Conservation (phyloP, 352 stramenopile species). For the Vaucheria bursata region DNA sequence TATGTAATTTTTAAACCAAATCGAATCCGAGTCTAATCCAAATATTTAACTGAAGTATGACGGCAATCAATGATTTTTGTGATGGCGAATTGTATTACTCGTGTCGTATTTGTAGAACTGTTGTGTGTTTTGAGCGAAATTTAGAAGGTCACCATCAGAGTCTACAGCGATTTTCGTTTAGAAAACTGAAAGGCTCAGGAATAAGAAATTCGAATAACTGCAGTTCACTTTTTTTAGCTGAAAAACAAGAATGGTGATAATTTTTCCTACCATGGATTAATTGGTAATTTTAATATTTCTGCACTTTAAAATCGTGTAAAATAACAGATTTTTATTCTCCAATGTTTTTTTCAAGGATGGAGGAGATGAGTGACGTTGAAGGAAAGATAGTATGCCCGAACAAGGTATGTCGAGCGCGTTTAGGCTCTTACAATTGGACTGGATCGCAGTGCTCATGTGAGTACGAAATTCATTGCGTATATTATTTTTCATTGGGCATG, state of each 20-base stretch:
- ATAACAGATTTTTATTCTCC: background rate
- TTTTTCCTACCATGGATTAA: background rate
- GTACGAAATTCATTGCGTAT: too few relatives aligned
- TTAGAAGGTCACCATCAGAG: background rate
- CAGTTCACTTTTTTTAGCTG: constrained; percentile 1
- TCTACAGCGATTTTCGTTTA: background rate
- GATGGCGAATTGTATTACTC: too few relatives aligned
- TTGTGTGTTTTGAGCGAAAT: background rate
- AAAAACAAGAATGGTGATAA: constrained; percentile 6
- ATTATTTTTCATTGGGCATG: too few relatives aligned
- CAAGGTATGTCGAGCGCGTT: background rate
- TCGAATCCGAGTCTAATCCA: too few relatives aligned
- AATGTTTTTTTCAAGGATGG: background rate
- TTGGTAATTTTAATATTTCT: background rate
- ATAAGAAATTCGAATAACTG: background rate
- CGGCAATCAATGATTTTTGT: too few relatives aligned
- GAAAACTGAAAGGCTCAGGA: background rate
- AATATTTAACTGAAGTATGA: too few relatives aligned
- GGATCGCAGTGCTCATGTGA: constrained; percentile 21
- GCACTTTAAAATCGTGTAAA: background rate
- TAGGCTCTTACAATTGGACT: constrained; percentile 13
- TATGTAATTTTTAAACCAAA: too few relatives aligned
- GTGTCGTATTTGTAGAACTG: background rate
- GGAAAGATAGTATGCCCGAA: background rate
- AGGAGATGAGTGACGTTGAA: constrained; percentile 5